Evolutionary conservation across 2,329 filamentous ascomycete species (phyloP).

Genomic region (Calonectria pteridis): DNA sequence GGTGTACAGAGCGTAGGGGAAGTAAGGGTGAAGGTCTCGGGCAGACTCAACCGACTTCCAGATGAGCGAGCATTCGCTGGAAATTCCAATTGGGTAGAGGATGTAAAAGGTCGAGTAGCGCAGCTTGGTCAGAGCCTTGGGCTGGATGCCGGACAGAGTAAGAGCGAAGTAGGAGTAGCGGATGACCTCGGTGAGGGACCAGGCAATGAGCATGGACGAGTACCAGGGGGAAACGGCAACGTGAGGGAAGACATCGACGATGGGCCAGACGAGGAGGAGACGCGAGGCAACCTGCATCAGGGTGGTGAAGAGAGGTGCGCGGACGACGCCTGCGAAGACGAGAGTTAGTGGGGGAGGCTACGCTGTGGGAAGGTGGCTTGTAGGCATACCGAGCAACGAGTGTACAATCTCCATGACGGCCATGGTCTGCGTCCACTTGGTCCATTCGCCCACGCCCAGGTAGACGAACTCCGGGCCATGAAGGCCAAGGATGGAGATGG

Average conservation of each 20-base stretch:
- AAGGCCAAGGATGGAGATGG: constrained; percentile 65
- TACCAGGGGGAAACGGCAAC: constrained; percentile 74
- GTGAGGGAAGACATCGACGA: constrained; percentile 80
- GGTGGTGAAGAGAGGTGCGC: constrained; percentile 87
- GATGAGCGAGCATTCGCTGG: constrained; percentile 87
- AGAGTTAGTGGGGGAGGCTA: background rate
- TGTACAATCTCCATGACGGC: constrained; percentile 89
- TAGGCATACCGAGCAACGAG: constrained; percentile 76
- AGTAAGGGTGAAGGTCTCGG: constrained; percentile 56
- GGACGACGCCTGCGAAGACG: constrained; percentile 76
- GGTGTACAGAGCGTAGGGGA: constrained; percentile 71
- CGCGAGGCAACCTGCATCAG: constrained; percentile 90
- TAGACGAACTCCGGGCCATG: constrained; percentile 72
- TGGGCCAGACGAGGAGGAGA: constrained; percentile 88
- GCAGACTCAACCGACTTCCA: constrained; percentile 76
- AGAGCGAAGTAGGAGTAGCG: constrained; percentile 93
- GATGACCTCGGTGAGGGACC: constrained; percentile 92
- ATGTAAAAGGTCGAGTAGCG: constrained; percentile 94
- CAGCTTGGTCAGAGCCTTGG: constrained; percentile 79
- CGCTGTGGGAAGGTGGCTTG: constrained; percentile 8
- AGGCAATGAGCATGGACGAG: constrained; percentile 84
- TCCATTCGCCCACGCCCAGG: constrained; percentile 73
- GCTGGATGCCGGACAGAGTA: constrained; percentile 73
- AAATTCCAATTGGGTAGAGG: constrained; percentile 92
- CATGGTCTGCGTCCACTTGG: constrained; percentile 85